Conservation (phyloP, 1,139 yeast species). For the Kodamaea anthophila region DNA sequence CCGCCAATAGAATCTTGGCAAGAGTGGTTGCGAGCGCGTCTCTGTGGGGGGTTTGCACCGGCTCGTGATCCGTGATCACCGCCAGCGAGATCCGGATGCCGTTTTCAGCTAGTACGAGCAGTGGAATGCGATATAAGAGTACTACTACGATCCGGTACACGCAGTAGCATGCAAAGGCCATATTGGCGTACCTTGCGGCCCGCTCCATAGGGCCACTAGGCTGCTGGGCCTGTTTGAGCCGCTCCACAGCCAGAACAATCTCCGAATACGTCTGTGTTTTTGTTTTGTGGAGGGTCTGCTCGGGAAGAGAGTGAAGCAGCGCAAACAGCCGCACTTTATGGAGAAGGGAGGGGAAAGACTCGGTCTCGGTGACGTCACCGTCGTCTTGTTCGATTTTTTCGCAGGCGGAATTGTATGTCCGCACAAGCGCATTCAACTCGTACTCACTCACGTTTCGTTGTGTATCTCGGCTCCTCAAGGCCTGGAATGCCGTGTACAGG, state of each 20-base stretch:
- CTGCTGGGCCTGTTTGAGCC: constrained; percentile 8
- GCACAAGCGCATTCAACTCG: constrained; percentile 26
- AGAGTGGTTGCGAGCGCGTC: constrained; percentile 66
- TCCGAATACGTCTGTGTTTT: constrained; percentile 34
- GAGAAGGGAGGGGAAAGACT: constrained; percentile 1
- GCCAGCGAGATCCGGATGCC: constrained; percentile 1
- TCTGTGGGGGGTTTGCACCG: constrained; percentile 12
- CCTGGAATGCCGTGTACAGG: constrained; percentile 31
- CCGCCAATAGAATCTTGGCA: constrained; percentile 39
- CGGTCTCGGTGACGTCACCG: constrained; percentile 4
- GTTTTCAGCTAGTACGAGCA: constrained; percentile 8
- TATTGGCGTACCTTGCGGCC: constrained; percentile 13
- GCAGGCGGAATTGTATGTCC: constrained; percentile 23
- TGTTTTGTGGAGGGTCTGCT: no score
- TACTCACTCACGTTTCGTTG: constrained; percentile 21
- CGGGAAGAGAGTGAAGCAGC: no score
- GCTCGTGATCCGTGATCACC: constrained; percentile 4
- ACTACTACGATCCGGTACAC: constrained; percentile 54
- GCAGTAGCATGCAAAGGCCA: constrained; percentile 54
- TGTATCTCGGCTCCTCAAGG: not conserved
- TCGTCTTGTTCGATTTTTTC: constrained; percentile 23
- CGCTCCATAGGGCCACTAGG: constrained; percentile 1
- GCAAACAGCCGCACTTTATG: constrained; percentile 42
- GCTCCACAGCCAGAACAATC: constrained; percentile 16
- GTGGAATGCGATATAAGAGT: constrained; percentile 35